Conservation (phyloP, 352 stramenopile genomes). For the Blastocystis sp. region DNA sequence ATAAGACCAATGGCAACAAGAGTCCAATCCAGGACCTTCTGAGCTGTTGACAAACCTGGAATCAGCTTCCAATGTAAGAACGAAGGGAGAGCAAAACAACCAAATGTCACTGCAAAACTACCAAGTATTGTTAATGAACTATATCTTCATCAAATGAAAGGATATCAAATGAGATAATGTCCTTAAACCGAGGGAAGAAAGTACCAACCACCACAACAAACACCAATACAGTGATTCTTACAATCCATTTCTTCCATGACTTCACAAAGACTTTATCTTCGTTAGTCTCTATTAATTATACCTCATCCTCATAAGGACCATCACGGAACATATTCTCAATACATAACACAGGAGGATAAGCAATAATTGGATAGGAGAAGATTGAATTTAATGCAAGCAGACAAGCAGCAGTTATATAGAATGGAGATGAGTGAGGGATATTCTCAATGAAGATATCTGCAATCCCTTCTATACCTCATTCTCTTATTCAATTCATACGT, state of each 20-base stretch:
- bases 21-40: constrained; percentile 36
- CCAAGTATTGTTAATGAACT: not conserved
- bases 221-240: not conserved
- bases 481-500: not conserved
- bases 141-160: not conserved
- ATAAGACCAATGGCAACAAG: not conserved
- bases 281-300: not conserved
- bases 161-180: constrained; percentile 35
- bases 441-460: constrained; percentile 35
- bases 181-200: constrained; percentile 31
- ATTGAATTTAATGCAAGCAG: constrained; percentile 3
- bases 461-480: not conserved
- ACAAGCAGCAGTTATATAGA: constrained; percentile 1
- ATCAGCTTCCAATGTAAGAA: constrained; percentile 41
- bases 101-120: constrained; percentile 27
- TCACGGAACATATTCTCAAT: constrained; percentile 5
- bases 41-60: not conserved
- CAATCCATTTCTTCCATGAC: constrained; percentile 24
- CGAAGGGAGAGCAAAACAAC: constrained; percentile 26
- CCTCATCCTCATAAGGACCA: not conserved
- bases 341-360: constrained; percentile 21
- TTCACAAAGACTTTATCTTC: constrained; percentile 31
- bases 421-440: not conserved
- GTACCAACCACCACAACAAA: constrained; percentile 22
- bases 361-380: constrained; percentile 39